Base-by-base conservation (phyloP, 106 monocot genomes). In the Dendrobium officinale region DNA sequence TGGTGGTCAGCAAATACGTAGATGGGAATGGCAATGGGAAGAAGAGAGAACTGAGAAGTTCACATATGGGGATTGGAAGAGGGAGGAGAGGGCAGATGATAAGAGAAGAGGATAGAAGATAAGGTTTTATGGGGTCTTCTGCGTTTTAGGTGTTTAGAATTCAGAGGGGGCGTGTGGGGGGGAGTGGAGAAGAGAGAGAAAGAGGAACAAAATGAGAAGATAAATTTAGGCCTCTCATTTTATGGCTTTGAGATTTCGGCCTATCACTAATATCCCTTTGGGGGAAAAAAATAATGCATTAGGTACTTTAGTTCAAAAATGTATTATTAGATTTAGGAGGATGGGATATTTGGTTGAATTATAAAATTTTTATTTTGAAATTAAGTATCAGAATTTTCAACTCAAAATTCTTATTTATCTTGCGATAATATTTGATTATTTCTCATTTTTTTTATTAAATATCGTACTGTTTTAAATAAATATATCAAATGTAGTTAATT, bases 121-220 rank as follows among this genome's bases (percentile, higher is more conserved):
- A 88, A 86, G 88, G 81, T 88, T 86, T 81, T 88, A 79, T 79
- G 83, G 83, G 48, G 77, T 64, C 55, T 42, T 17, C 27, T 81
- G 6, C 72, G 19, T 59, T 33, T 51, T 8, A 29, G 41, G 9
- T 26, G 79, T 22, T 64, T 68, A 73, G 18, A 18, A 59, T 37
- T 22, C 77, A 31, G 66, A 67, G 76, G 31, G 27, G 51, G 51
- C 3, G 51, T 13, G 51, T 51, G 51, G 15, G 84, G 31, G 66
- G 2, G 44, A 26, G 73, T 4, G 45, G 18, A 47, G 16, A 20
- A 74, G 83, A 56, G 72, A 43, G 55, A 78, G 47, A 10, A 18
- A 3, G 59, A 55, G 19, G 3, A 4, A 40, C 5, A 61, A 41
- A 26, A 61, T 17, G 10, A 6, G 51, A 15, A 6, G 42, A 74